Evolutionary conservation across 441 rosid species (phyloP).

Genomic region (Flueggea neowawraea): DNA sequence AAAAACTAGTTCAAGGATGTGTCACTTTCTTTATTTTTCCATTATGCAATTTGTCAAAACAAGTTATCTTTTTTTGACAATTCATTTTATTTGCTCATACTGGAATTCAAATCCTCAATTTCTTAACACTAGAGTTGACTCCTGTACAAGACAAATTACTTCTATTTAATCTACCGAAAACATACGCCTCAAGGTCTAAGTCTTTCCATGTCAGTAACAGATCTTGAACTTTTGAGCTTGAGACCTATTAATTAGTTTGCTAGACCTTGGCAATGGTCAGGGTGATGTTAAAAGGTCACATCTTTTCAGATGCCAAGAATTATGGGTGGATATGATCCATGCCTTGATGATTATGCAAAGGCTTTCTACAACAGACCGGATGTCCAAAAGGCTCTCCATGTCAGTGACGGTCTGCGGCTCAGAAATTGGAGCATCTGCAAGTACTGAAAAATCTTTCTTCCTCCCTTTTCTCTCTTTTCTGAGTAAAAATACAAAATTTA

Average conservation of each 20-base stretch:
- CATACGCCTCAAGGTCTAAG: no score
- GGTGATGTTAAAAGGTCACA: neutral
- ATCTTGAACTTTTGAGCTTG: no score
- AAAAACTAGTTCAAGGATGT: no score
- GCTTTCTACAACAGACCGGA: slow-evolving; percentile 71
- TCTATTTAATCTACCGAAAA: no score
- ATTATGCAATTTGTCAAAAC: no score
- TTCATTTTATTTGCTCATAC: no score
- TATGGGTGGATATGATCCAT: slow-evolving; percentile 81
- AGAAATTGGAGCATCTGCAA: slow-evolving; percentile 91
- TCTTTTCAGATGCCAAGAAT: slow-evolving; percentile 60
- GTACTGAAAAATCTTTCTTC: slow-evolving; percentile 25
- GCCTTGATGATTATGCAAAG: slow-evolving; percentile 65
- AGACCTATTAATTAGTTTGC: neutral
- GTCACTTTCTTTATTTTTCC: no score
- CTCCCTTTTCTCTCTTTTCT: neutral
- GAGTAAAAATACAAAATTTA: neutral
- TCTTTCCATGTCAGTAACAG: no score
- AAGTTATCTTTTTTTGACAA: no score
- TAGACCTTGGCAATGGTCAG: neutral
- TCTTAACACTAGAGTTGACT: no score
- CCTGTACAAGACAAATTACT: no score
- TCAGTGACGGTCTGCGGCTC: slow-evolving; percentile 45
- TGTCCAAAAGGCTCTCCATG: slow-evolving; percentile 86
- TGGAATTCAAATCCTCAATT: no score